Base-by-base conservation (phyloP, 192 early-diverging fungal species). In the Haplosporangium gracile region DNA sequence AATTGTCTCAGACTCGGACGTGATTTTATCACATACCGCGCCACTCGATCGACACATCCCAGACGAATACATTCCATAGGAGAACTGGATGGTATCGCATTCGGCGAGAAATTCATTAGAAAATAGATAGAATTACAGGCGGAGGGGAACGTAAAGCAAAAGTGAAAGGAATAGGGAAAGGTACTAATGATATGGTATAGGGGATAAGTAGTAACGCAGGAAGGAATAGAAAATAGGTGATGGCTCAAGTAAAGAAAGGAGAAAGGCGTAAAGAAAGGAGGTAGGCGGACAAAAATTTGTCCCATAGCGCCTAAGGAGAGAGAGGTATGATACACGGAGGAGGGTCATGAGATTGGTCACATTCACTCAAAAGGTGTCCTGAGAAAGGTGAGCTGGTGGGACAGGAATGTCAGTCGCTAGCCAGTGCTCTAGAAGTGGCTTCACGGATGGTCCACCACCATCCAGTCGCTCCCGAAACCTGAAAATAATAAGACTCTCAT, bases 401-500 rank as follows among this genome's bases (percentile, higher is more conserved):
- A 57, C 55, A 57, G n/a, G n/a, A 57, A 57, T 10, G 55, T 86
- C 79, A 1, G 84, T 86, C 49, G 70, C 57, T 11, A 86, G 72
- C 84, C 84, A 86, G 18, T 86, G 84, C 47, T 86, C 84, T 29
- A 86, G 68, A 1, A 86, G 45, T 2, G 84, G 84, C 65, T 86
- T 86, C 22, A 86, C 84, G 1, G 84, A 74, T 7, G 84, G 84
- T 20, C 84, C 84, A n/a, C 84, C 84, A 4, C 84, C 84, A 70
- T 80, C 84, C 20, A 86, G 26, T 18, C 84, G 75, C n/a, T 86
- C 84, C 16, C 84, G 53, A 40, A 86, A 86, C 26, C 84, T 49
- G 45, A 89, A 87, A 13, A 87, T 82, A 34, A 89, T 87, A 53
- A 77, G 26, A 6, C 40, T 84, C 39, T 89, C 85, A 26, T 89